Evolutionary conservation across 225 moss, liverwort and hornwort genomes (phyloP), one percentile per base, ranked within the genome.

Genomic region (Polytrichum formosum): DNA sequence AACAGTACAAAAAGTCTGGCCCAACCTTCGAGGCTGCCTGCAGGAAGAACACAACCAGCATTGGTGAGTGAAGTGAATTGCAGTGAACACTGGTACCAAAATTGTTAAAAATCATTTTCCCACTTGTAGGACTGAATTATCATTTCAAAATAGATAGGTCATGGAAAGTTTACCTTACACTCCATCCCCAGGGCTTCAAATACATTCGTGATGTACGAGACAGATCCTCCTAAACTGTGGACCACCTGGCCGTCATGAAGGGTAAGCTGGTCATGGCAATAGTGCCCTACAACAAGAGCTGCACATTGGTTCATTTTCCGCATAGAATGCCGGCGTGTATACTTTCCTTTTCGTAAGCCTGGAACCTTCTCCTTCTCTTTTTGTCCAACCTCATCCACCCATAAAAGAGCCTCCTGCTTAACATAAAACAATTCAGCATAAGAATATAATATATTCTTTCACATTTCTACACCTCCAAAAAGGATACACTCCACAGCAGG

Each of bases 21-120:
- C 94, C 98, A 26, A 98, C 98, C 75, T 98, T 98, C 7, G 98
- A 91, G 64, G 90, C 90, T 26, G 94, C 87, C 76, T 88, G 84
- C 80, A 68, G 80, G 9, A 56, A 65, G 46, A 23, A 5, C 29
- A 26, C 18, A 79, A 28, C 21, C 22, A 64, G 33, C 46, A 63
- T 33, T 23, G 21, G 69, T 62, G 58, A 58, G 21, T 46, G 46
- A 46, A 46, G 46, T 46, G 46, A 75, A 63, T 33, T 18, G 53
- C 16, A 30, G 28, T 10, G 59, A 54, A 67, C 61, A 68, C 37
- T 29, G 18, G 31, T 37, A 55, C 63, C 62, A 64, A 64, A 46
- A 46, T 46, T 2, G 46, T 46, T 46, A 16, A 13, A 13, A 46
- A 46, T 46, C 0, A 13, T 16, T 46, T 46, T 16, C 46, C 46